A percentile compares a stretch with the other conserved stretches of the same genome.
These are phyloP conservation scores for Penicillium tannophilum DNA, from an alignment of 495 filamentous ascomycete genomes.

Conservation along the genomic window DNA sequence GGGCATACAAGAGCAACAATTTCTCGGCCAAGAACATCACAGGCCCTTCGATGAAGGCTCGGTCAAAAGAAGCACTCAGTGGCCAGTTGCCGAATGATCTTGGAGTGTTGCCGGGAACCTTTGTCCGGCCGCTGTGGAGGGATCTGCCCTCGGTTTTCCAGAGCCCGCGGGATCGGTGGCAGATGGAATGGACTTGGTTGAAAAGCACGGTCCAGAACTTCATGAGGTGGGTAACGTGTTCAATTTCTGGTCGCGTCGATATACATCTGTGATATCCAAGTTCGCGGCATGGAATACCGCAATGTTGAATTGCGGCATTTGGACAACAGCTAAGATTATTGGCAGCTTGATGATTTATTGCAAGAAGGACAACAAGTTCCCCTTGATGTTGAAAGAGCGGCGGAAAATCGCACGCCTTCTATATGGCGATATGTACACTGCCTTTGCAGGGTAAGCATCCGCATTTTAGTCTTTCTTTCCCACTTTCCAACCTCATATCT, in stretches of 20 bases:
- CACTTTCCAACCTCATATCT: neutral
- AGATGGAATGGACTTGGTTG: slow-evolving; percentile 51
- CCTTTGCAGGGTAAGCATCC: slow-evolving; percentile 62
- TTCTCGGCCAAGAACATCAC: slow-evolving; percentile 26
- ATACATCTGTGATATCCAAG: neutral
- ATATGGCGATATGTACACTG: slow-evolving; percentile 69
- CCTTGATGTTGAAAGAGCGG: slow-evolving; percentile 47
- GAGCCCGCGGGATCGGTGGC: slow-evolving; percentile 43
- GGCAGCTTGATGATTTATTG: slow-evolving; percentile 44
- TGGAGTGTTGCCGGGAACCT: slow-evolving; percentile 58
- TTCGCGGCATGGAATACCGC: neutral
- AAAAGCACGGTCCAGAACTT: slow-evolving; percentile 43
- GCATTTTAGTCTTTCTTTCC: neutral
- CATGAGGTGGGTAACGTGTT: slow-evolving; percentile 35
- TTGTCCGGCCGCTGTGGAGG: slow-evolving; percentile 58
- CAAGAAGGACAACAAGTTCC: slow-evolving; percentile 35
- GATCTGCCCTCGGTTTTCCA: slow-evolving; percentile 59
- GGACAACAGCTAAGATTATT: slow-evolving; percentile 26
- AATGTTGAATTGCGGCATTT: neutral
- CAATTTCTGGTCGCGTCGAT: neutral
- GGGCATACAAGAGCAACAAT: slow-evolving; percentile 27
- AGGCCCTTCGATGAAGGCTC: slow-evolving; percentile 45
- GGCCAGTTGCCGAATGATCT: slow-evolving; percentile 50
- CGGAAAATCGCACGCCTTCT: slow-evolving; percentile 50
- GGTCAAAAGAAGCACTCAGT: slow-evolving; percentile 26